phyloP scores from a whole-genome alignment of 2,329 filamentous ascomycete genomes.

The Pyrenochaeta sp. region DNA sequence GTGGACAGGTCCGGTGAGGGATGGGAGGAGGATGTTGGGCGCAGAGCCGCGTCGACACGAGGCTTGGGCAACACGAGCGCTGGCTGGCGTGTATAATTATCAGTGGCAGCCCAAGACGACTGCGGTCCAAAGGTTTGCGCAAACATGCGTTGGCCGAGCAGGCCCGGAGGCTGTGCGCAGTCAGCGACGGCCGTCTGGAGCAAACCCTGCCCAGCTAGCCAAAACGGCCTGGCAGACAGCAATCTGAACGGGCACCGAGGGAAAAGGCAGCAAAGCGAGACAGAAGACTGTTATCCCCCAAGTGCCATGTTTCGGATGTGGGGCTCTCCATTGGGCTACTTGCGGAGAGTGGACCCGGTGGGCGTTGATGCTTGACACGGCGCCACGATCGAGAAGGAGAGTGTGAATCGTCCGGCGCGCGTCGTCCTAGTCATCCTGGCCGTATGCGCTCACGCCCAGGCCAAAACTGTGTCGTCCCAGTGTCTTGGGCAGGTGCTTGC shows the following conservation, averaged over 20 bases:
- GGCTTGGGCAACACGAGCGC: neutral
- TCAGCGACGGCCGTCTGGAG: conserved; percentile 10
- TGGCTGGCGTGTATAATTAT: neutral
- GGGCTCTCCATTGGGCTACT: neutral
- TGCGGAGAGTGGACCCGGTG: neutral
- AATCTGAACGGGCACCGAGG: too few relatives aligned
- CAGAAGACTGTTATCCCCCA: too few relatives aligned
- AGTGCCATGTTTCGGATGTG: neutral
- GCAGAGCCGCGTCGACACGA: neutral
- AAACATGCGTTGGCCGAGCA: neutral
- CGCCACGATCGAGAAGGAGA: conserved; percentile 8
- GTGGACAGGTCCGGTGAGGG: neutral
- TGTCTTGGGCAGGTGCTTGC: conserved; percentile 1
- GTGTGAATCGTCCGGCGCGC: conserved; percentile 5
- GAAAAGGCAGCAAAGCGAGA: too few relatives aligned
- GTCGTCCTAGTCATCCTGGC: conserved; percentile 3
- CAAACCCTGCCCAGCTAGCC: too few relatives aligned
- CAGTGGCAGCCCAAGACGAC: neutral
- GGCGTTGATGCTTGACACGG: neutral
- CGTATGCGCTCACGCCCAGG: conserved; percentile 4
- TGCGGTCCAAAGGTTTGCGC: neutral
- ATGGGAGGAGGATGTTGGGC: neutral
- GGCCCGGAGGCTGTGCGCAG: conserved; percentile 4
- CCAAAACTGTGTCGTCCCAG: conserved; percentile 7
- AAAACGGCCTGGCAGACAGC: conserved; percentile 1